These are phyloP conservation scores for Actinidia arguta DNA, from an alignment of 179 eudicot genomes.

Conservation along the genomic window DNA sequence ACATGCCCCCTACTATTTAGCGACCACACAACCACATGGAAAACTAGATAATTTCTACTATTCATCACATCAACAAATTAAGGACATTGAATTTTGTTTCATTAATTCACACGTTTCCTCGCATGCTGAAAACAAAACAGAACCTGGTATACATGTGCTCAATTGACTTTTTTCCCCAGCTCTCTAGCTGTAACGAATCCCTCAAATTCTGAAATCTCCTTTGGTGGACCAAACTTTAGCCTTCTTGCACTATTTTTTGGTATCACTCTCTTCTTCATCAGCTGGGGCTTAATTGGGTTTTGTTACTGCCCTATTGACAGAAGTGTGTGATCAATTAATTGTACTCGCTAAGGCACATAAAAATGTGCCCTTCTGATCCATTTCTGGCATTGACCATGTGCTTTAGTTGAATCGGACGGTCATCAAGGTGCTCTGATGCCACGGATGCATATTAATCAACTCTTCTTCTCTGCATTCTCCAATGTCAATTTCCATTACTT, in stretches of 20 bases:
- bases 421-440: not conserved
- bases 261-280: not conserved
- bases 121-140: not conserved
- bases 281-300: not conserved
- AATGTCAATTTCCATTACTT: conserved; percentile 50
- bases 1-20: no score
- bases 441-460: conserved; percentile 46
- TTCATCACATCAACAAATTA: no score
- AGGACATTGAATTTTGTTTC: no score
- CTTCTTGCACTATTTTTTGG: not conserved
- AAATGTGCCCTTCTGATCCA: not conserved
- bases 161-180: not conserved
- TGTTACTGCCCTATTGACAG: not conserved
- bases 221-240: not conserved
- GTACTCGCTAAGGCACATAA: not conserved
- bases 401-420: not conserved
- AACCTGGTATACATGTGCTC: not conserved
- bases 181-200: not conserved
- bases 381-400: not conserved
- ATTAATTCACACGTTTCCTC: not conserved
- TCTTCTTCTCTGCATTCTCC: conserved; percentile 79
- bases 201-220: not conserved
- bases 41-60: no score
- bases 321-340: not conserved
- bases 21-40: no score